Conservation (phyloP, 768 basidiomycete genomes). For the Phylloporus arenicola region DNA sequence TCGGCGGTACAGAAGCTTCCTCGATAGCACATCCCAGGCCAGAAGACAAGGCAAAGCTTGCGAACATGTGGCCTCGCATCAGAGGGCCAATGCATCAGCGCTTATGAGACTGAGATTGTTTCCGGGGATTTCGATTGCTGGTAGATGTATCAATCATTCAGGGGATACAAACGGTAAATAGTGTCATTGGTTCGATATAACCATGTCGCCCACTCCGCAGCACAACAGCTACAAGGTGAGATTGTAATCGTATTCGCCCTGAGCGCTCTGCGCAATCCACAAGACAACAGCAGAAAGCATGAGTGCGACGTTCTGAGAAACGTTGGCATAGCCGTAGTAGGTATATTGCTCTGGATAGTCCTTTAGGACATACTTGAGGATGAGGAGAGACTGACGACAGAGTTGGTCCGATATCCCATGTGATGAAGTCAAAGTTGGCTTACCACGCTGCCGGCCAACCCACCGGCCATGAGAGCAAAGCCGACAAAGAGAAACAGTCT, state of each 20-base stretch:
- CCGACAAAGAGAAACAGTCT: constrained; percentile 89
- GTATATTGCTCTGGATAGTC: constrained; percentile 69
- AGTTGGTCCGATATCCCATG: background rate
- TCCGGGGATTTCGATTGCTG: background rate
- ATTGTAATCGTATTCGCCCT: constrained; percentile 91
- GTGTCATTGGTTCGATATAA: constrained; percentile 6
- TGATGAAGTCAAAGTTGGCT: constrained; percentile 30
- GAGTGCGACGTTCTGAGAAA: constrained; percentile 84
- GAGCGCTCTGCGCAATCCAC: constrained; percentile 86
- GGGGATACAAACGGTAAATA: constrained; percentile 9
- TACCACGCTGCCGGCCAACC: constrained; percentile 94
- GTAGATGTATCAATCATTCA: background rate
- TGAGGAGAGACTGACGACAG: constrained; percentile 63
- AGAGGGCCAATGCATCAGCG: too few species aligned
- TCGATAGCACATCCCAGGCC: too few species aligned
- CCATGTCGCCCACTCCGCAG: background rate
- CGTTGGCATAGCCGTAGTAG: constrained; percentile 93
- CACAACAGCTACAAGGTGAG: constrained; percentile 50
- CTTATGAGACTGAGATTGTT: too few species aligned
- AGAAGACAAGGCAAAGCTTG: background rate
- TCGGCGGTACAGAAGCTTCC: too few species aligned
- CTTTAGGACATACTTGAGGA: constrained; percentile 84
- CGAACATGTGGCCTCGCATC: background rate
- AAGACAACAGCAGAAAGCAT: constrained; percentile 84
- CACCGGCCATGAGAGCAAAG: constrained; percentile 96